Base-by-base conservation (phyloP, 345 rosid species). In the Rhizophora apiculata region DNA sequence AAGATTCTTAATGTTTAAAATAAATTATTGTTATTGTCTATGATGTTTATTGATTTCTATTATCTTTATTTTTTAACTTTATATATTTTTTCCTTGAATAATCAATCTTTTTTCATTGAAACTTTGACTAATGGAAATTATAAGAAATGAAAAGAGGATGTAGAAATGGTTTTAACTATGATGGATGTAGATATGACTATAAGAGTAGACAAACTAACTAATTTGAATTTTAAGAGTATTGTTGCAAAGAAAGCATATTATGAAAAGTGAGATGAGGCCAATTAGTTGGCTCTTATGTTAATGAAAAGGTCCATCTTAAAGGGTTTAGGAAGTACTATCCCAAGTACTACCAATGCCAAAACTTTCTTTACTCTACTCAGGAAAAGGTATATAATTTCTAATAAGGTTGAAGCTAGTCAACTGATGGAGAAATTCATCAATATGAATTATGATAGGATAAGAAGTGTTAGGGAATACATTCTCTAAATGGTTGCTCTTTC, bases 221-320 rank as follows among this genome's bases (percentile, higher is more conserved):
- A n/a, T n/a, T 37, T 37, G 8, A 15, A 64, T 19, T 52, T 24
- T 46, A 19, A 46, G 1, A 64, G 68, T 49, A 36, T 29, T 39
- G 18, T 1, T 6, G 34, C n/a, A 43, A 3, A 64, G 22, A 43
- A 64, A 52, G 5, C 32, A 0, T 2, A 39, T 64, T 64, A 64
- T 48, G 16, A 43, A 56, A 64, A 64, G 32, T 64, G 55, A 52
- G 55, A 39, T 11, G 46, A 56, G 21, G 54, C 16, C 6, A 64
- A 64, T 64, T 10, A 6, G 11, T 27, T 64, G 29, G 22, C 30
- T 64, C 21, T 64, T 21, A 64, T 64, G 52, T 32, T 64, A 10
- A 64, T 64, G 56, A 64, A 64, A 52, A 43, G 24, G 29, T 64
- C 55, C 0, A 64, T 64, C 43, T 64, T 5, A 24, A 5, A 24